A percentile compares a stretch with the other conserved stretches of the same genome.
These are phyloP conservation scores for Jaltomata sinuosa DNA, from an alignment of 257 asterid genomes.

Conservation along the genomic window DNA sequence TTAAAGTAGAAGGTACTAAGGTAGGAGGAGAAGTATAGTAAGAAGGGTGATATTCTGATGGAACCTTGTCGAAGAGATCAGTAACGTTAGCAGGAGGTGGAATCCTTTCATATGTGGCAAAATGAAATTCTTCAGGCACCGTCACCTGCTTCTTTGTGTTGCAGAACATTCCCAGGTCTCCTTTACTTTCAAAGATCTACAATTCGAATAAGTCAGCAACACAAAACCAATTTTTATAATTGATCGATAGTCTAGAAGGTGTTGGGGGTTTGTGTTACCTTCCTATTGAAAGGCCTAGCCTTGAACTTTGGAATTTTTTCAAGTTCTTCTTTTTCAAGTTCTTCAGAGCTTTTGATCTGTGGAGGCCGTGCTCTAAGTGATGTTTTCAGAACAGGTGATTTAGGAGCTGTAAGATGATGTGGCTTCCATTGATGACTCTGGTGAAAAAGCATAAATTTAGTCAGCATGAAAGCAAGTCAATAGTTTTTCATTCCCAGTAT, in stretches of 20 bases:
- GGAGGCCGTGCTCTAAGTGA: slow-evolving; percentile 79
- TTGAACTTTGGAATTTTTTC: slow-evolving; percentile 69
- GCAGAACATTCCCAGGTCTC: slow-evolving; percentile 75
- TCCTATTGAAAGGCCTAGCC: slow-evolving; percentile 86
- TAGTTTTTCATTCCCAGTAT: background rate
- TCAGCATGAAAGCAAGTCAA: background rate
- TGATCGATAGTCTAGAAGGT: background rate
- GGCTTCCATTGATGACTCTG: slow-evolving; percentile 66
- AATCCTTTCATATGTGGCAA: slow-evolving; percentile 78
- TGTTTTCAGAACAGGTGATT: slow-evolving; percentile 78
- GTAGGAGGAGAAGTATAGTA: background rate
- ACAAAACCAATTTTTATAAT: background rate
- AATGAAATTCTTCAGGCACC: slow-evolving; percentile 78
- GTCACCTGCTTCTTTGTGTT: slow-evolving; percentile 71
- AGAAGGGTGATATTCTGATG: background rate
- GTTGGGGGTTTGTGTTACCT: slow-evolving; percentile 29
- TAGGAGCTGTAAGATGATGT: slow-evolving; percentile 78
- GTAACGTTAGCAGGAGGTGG: slow-evolving; percentile 59
- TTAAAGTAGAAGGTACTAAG: background rate
- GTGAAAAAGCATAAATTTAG: background rate
- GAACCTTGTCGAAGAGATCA: slow-evolving; percentile 76
- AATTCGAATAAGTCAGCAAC: background rate
- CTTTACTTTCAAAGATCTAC: slow-evolving; percentile 90
- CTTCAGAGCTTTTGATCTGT: slow-evolving; percentile 56
- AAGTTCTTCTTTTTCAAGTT: slow-evolving; percentile 64